Evolutionary conservation across 306 rosid genomes (phyloP).

Genomic region (Trifolium subterraneum): DNA sequence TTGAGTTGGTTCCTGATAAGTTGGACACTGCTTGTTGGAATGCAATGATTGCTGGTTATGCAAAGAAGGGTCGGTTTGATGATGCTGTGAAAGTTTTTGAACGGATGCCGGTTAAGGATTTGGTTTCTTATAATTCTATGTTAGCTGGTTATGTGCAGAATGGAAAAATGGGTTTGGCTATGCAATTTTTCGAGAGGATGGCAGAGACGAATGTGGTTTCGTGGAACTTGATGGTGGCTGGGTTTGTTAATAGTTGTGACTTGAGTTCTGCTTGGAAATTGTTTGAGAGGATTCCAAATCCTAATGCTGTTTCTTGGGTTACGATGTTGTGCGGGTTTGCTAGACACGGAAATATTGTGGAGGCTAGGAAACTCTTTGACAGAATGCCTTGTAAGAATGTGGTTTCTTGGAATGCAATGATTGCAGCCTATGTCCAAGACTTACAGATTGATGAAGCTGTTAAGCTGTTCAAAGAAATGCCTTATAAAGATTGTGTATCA

Average conservation of each 20-base stretch:
- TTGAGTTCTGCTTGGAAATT: conserved; percentile 71
- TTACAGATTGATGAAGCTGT: conserved; percentile 68
- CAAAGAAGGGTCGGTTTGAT: conserved; percentile 60
- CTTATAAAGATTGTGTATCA: conserved; percentile 68
- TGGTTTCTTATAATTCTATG: conserved; percentile 83
- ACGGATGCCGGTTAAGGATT: conserved; percentile 68
- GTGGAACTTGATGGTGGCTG: conserved; percentile 83
- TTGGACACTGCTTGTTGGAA: conserved; percentile 74
- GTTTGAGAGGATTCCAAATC: conserved; percentile 64
- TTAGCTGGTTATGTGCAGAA: conserved; percentile 75
- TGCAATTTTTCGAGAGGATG: conserved; percentile 68
- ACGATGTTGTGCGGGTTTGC: conserved; percentile 80
- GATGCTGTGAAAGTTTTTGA: conserved; percentile 70
- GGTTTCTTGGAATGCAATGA: conserved; percentile 94
- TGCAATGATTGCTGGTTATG: conserved; percentile 78
- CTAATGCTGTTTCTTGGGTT: conserved; percentile 67
- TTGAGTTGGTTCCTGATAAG: conserved; percentile 69
- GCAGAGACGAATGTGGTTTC: conserved; percentile 67
- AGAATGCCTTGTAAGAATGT: conserved; percentile 67
- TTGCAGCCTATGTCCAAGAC: conserved; percentile 71
- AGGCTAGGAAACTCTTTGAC: conserved; percentile 70
- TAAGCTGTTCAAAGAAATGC: conserved; percentile 63
- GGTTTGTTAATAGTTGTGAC: conserved; percentile 63
- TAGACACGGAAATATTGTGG: conserved; percentile 56
- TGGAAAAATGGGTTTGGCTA: conserved; percentile 66